These are phyloP conservation scores for Podospora appendiculata DNA, from an alignment of 495 filamentous ascomycete species.

Conservation along the genomic window DNA sequence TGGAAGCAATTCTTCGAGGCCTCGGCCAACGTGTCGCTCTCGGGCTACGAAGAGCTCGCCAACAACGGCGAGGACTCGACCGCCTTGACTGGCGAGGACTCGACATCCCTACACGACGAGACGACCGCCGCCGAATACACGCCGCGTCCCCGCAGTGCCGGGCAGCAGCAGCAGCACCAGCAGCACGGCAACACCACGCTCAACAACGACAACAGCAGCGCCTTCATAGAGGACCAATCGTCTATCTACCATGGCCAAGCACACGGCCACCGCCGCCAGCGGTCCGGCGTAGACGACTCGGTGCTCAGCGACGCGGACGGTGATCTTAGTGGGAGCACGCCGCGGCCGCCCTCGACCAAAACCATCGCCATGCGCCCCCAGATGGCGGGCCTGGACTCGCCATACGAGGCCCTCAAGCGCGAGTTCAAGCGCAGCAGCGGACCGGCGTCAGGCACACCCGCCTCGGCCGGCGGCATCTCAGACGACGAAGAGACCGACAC, in stretches of 20 bases:
- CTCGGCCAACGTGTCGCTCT: slow-evolving; percentile 93
- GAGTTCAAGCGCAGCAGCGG: slow-evolving; percentile 36
- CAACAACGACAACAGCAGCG: slow-evolving; percentile 1
- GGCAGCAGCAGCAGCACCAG: slow-evolving; percentile 8
- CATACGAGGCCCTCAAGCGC: slow-evolving; percentile 57
- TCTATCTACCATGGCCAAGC: slow-evolving; percentile 18
- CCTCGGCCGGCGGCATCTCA: background rate
- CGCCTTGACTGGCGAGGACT: slow-evolving; percentile 27
- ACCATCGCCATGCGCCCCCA: slow-evolving; percentile 29
- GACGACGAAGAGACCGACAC: slow-evolving; percentile 31
- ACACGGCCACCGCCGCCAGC: slow-evolving; percentile 12
- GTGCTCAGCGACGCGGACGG: slow-evolving; percentile 42
- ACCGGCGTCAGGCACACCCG: slow-evolving; percentile 5
- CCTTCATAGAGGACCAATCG: slow-evolving; percentile 24
- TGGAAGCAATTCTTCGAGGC: slow-evolving; percentile 99
- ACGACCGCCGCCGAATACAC: slow-evolving; percentile 36
- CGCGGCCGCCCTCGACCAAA: slow-evolving; percentile 38
- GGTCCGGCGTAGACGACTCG: slow-evolving; percentile 39
- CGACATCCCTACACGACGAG: slow-evolving; percentile 28
- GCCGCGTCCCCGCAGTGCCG: slow-evolving; percentile 26
- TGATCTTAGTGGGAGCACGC: slow-evolving; percentile 47
- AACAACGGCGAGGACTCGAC: slow-evolving; percentile 44
- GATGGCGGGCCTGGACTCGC: slow-evolving; percentile 57
- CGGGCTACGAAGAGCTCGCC: slow-evolving; percentile 80
- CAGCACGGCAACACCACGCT: slow-evolving; percentile 17